Percentiles rank a stretch among this genome's conserved stretches.
These are phyloP conservation scores for Leersia perrieri DNA, from an alignment of 176 grass and related monocot species.

Conservation along the genomic window DNA sequence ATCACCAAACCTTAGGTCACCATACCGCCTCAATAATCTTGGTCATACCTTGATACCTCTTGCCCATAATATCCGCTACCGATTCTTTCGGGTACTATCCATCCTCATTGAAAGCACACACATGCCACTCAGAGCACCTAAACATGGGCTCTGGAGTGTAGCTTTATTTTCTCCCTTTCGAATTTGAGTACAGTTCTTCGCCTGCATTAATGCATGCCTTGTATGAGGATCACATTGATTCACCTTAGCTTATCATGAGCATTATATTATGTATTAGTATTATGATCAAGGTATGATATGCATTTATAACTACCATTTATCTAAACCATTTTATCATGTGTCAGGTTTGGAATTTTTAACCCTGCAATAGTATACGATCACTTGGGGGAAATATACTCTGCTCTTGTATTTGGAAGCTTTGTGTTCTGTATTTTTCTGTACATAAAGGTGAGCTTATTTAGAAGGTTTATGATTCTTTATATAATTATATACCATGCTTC, in stretches of 20 bases:
- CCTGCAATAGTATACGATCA: conserved; percentile 93
- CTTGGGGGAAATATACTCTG: conserved; percentile 89
- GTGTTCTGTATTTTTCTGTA: conserved; percentile 94
- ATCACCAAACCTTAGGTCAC: too few relatives aligned
- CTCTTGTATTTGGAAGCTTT: conserved; percentile 91
- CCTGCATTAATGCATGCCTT: neutral
- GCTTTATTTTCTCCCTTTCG: neutral
- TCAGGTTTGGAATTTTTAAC: conserved; percentile 87
- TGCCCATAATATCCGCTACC: neutral
- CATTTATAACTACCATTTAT: neutral
- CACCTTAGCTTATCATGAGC: too few relatives aligned
- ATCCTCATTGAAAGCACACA: neutral
- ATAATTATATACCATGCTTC: neutral
- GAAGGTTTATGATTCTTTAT: neutral
- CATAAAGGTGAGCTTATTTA: conserved; percentile 56
- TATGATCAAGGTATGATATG: conserved; percentile 7
- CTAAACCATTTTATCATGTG: neutral
- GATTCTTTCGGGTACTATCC: neutral
- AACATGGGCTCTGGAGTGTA: neutral
- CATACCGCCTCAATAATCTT: too few relatives aligned
- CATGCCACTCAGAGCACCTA: neutral
- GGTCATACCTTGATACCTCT: neutral
- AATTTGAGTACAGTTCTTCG: neutral
- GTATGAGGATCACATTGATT: neutral
- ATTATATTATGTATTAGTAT: too few relatives aligned